Evolutionary conservation across 768 basidiomycete species (phyloP), one percentile per base, ranked within the genome.

Genomic region (Hygrocybe punicea): DNA sequence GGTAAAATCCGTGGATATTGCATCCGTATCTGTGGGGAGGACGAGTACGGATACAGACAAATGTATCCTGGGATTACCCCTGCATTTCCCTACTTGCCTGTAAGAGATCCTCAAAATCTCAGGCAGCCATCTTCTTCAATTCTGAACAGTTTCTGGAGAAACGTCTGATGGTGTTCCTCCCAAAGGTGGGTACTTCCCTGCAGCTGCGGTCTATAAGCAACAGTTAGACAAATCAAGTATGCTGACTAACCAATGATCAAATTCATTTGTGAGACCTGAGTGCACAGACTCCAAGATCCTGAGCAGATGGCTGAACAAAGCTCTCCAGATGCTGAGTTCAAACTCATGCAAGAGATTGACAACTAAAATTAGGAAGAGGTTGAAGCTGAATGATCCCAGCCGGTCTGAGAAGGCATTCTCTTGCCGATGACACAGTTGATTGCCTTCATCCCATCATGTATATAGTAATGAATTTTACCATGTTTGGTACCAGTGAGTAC

Each of bases 81-180:
- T n/a, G n/a, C n/a, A n/a, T n/a, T 25, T 5, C 50, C 6, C 11
- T 5, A 33, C 42, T 14, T 39, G 59, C 73, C 63, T 74, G 72
- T 0, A 73, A 57, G 3, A 71, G 55, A 13, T 74, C 69, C 45
- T 73, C 67, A 21, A 65, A 74, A 49, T 74, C 65, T 0, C 62
- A 48, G 4, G 67, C 72, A 6, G 64, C 60, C 4, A 59, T 40
- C 2, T 70, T 59, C 45, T 62, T 59, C 45, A 68, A 50, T 11
- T 69, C 61, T 0, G 64, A 59, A 0, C 66, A 47, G 35, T 69
- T 67, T 0, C 34, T 21, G 8, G 58, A 42, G 45, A 73, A 73
- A 4, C 52, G 35, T 0, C 63, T 56, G 3, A 74, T 72, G 0
- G 60, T 51, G 2, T 36, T 58, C 14, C 57, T 5, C 3, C 63